Evolutionary conservation across 2,329 filamentous ascomycete species (phyloP).

Genomic region (Pseudopithomyces maydicus): DNA sequence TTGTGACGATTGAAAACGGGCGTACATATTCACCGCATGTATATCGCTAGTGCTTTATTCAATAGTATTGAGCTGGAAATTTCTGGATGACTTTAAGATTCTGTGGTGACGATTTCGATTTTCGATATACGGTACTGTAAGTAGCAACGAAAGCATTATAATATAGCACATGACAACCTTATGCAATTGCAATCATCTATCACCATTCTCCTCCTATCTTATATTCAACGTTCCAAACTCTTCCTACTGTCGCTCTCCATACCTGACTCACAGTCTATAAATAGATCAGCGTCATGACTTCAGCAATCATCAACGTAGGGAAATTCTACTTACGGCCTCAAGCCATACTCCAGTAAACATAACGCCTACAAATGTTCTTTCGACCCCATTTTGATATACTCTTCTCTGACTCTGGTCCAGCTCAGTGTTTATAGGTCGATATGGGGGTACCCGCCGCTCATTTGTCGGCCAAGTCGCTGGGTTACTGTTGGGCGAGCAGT

Average conservation of each 20-base stretch:
- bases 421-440: conserved; percentile 53
- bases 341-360: conserved; percentile 57
- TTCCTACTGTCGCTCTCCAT: conserved; percentile 59
- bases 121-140: no score
- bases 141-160: background rate
- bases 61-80: no score
- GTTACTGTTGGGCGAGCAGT: conserved; percentile 26
- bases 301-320: background rate
- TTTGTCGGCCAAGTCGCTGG: conserved; percentile 53
- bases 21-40: no score
- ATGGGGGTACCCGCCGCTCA: conserved; percentile 54
- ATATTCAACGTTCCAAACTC: conserved; percentile 56
- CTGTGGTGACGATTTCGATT: no score
- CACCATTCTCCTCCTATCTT: conserved; percentile 61
- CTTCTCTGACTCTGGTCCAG: conserved; percentile 51
- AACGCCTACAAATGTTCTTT: conserved; percentile 54
- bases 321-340: conserved; percentile 47
- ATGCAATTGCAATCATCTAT: background rate
- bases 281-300: conserved; percentile 1
- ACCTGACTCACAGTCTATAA: conserved; percentile 48
- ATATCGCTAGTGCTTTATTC: no score
- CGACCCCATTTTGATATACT: conserved; percentile 50
- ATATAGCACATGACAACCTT: background rate
- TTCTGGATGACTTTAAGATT: no score
- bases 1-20: no score